Evolutionary conservation across 2,329 filamentous ascomycete species (phyloP), one percentile per base, ranked within the genome.

Genomic region (Botryotinia calthae): DNA sequence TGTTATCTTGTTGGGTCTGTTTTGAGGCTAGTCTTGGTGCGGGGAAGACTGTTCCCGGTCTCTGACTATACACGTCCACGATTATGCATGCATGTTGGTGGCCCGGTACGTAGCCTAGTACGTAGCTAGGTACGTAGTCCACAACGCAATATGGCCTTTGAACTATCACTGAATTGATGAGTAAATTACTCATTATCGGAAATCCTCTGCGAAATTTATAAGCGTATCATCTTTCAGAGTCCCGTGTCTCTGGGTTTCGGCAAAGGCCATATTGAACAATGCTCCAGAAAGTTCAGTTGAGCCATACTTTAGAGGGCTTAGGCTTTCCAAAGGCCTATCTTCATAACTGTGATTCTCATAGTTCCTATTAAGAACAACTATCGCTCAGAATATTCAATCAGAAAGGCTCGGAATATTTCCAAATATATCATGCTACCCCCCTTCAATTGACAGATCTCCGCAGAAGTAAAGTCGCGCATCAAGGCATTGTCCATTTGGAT

Each of bases 251-350:
- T 28, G 25, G 5, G 7, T 28, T 7, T 6, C n/a, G 12, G n/a
- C 51, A 28, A 54, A 54, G 12, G n/a, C 6, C 0, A 5, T 8
- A 28, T 54, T 28, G 28, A 5, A 28, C 14, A 54, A 28, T n/a
- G 51, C 51, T 54, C 14, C 6, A 28, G 6, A 54, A 54, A 54
- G 5, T 1, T 18, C 2, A 28, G 2, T 54, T 28, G n/a, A 54
- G 14, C 6, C n/a, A 25, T 54, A 18, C 51, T 28, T 10, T 0
- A 0, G 6, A 54, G 14, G 6, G 0, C 2, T 54, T 28, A n/a
- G 51, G 0, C 25, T 25, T 51, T n/a, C 12, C 10, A 12, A 51
- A 51, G 9, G n/a, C 22, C 10, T 25, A 14, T 25, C 6, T 25
- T 51, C 46, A n/a, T 51, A 14, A 25, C 4, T 51, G 22, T 51